Evolutionary conservation across 2,329 filamentous ascomycete genomes (phyloP), one percentile per base, ranked within the genome.

Genomic region (Nemania abortiva): DNA sequence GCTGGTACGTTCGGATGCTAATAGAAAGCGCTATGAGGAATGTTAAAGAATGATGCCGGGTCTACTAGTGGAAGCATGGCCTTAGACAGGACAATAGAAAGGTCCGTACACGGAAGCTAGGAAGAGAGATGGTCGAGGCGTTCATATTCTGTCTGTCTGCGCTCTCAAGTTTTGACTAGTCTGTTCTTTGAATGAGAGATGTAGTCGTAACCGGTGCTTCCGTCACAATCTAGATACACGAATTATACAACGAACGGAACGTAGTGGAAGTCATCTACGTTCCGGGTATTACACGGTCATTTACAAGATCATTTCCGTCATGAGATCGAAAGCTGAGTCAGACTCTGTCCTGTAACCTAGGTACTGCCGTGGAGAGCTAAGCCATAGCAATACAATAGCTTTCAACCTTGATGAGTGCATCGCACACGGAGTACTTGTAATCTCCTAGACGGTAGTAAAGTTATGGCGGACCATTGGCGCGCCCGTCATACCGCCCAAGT

Each of bases 1-100:
- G 52, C 5, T 77, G 72, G 77, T 79, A 79, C 64, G 75, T 77
- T 22, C 74, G 77, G 24, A 77, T 78, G 29, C 47, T 79, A 70
- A 70, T 70, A 3, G 60, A 75, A 31, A 75, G 73, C 54, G 77
- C 71, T 1, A 47, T 77, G 27, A 68, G 53, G 18, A 76, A 75
- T 15, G 76, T 79, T 11, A 75, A 73, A 67, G 68, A 68, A 47
- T 78, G 60, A 74, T 18, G 39, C 9, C 10, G 3, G 37, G 39
- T 15, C 50, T 47, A 6, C 18, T 39, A 11, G 34, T 22, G 37
- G 42, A 34, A 18, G 22, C n/a, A 29, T 24, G 39, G 9, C 20
- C 27, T 50, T 9, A 34, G 55, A 20, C 10, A n/a, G 52, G 31
- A 27, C 13, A 27, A 24, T 10, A 9, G 59, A 50, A 42, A 34